These are phyloP conservation scores for Russula sp. DNA, from an alignment of 768 basidiomycete genomes.

Conservation along the genomic window DNA sequence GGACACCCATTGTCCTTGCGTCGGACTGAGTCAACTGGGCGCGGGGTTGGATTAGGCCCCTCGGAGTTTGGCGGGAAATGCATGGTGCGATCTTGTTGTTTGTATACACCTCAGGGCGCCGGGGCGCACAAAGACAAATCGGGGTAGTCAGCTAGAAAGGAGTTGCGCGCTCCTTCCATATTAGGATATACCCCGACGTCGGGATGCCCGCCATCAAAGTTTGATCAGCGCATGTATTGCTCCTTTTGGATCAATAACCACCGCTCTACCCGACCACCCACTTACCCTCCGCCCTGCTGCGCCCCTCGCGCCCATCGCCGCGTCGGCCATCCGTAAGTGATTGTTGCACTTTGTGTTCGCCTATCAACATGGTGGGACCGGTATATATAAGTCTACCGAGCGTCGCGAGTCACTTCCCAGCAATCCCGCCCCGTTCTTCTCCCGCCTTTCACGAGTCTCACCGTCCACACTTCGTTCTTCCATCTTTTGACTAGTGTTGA, in stretches of 20 bases:
- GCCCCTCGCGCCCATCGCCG: not conserved
- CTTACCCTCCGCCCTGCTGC: slow-evolving; percentile 5
- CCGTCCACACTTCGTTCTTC: not conserved
- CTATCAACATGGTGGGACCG: not conserved
- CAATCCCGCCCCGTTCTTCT: not conserved
- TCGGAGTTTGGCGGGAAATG: no score
- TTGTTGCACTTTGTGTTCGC: slow-evolving; percentile 6
- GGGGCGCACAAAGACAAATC: not conserved
- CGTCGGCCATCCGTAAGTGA: not conserved
- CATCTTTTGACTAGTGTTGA: slow-evolving; percentile 15
- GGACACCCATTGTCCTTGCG: no score
- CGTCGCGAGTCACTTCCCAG: slow-evolving; percentile 9
- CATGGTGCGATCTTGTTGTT: not conserved
- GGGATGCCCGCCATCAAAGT: not conserved
- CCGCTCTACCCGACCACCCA: not conserved
- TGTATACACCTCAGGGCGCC: no score
- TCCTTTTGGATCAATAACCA: not conserved
- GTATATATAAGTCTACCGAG: slow-evolving; percentile 7
- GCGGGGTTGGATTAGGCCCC: no score
- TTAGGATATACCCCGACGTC: slow-evolving; percentile 9
- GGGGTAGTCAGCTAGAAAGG: not conserved
- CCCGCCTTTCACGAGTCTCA: not conserved
- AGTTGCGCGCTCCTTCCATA: not conserved
- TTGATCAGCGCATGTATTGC: not conserved
- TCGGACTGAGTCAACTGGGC: no score